phyloP scores from a whole-genome alignment of 129 eudicot species.

The Flaveria bidentis region DNA sequence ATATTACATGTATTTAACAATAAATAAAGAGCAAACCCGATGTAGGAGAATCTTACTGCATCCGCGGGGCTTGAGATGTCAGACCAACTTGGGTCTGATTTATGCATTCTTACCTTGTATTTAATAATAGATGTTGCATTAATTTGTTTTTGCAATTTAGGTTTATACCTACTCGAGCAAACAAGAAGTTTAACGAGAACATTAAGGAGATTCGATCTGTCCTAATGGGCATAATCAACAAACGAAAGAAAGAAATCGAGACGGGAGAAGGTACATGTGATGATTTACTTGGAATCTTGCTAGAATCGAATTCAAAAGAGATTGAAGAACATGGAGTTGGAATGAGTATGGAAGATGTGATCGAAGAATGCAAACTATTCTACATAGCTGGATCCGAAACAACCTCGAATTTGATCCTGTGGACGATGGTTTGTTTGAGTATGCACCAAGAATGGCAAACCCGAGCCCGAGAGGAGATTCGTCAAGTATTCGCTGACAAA shows the following conservation, averaged over 20 bases:
- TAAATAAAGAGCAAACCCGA: too few species aligned
- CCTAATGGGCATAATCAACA: slow-evolving; percentile 38
- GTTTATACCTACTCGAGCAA: slow-evolving; percentile 44
- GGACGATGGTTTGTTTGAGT: slow-evolving; percentile 63
- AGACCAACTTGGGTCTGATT: too few species aligned
- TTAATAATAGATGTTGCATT: background rate
- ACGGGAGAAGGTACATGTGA: slow-evolving; percentile 37
- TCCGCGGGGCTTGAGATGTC: too few species aligned
- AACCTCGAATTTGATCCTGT: slow-evolving; percentile 42
- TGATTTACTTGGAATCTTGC: slow-evolving; percentile 47
- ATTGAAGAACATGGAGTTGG: slow-evolving; percentile 34
- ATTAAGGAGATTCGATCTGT: slow-evolving; percentile 31
- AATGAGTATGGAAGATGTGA: slow-evolving; percentile 42
- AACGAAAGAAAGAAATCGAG: slow-evolving; percentile 41
- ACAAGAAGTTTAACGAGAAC: slow-evolving; percentile 41
- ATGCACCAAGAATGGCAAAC: slow-evolving; percentile 58
- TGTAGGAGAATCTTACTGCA: too few species aligned
- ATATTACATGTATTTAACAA: too few species aligned
- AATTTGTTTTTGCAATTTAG: slow-evolving; percentile 24
- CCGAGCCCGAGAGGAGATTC: slow-evolving; percentile 53
- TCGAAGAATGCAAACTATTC: slow-evolving; percentile 53
- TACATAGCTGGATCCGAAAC: slow-evolving; percentile 48
- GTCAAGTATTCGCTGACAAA: slow-evolving; percentile 38
- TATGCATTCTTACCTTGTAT: too few species aligned
- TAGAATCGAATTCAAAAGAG: slow-evolving; percentile 39